phyloP scores from a whole-genome alignment of 352 stramenopile species.

The Globisporangium yorkense region DNA sequence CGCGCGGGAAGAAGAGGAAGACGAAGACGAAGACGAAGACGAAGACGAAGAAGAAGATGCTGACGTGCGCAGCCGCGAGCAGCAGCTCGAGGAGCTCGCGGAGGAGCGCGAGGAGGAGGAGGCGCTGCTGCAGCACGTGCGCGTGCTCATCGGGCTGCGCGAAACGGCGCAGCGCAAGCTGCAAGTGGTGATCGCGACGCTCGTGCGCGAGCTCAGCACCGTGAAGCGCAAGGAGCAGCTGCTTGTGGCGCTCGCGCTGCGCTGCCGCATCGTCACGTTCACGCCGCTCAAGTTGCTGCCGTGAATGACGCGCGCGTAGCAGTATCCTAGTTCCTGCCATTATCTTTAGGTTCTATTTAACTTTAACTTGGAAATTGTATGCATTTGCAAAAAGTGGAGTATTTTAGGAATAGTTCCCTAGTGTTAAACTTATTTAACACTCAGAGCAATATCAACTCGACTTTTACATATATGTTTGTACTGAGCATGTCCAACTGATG shows the following conservation, averaged over 20 bases:
- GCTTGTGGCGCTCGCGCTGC: constrained; percentile 45
- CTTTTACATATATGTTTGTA: neutral
- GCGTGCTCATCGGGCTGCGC: constrained; percentile 40
- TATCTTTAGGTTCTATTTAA: too few species aligned
- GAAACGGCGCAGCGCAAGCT: constrained; percentile 31
- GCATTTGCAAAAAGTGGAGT: too few species aligned
- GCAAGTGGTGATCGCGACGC: constrained; percentile 29
- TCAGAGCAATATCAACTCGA: neutral
- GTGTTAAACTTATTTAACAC: too few species aligned
- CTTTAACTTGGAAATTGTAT: too few species aligned
- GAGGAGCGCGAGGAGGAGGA: constrained; percentile 62
- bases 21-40: constrained; percentile 14
- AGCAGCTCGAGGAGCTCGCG: constrained; percentile 51
- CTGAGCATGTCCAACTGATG: neutral
- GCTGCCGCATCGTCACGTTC: constrained; percentile 46
- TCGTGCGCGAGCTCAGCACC: constrained; percentile 34
- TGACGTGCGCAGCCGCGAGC: constrained; percentile 27
- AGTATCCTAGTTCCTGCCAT: neutral
- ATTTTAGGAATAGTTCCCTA: too few species aligned
- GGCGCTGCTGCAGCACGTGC: constrained; percentile 46
- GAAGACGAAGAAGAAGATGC: constrained; percentile 1
- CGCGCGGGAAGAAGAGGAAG: too few species aligned
- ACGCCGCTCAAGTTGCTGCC: constrained; percentile 22
- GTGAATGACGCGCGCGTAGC: neutral
- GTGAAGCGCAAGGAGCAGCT: constrained; percentile 43